A percentile compares a stretch with the other conserved stretches of the same genome.
Conservation (phyloP, 495 filamentous ascomycete species). For the Podospora anserina region DNA sequence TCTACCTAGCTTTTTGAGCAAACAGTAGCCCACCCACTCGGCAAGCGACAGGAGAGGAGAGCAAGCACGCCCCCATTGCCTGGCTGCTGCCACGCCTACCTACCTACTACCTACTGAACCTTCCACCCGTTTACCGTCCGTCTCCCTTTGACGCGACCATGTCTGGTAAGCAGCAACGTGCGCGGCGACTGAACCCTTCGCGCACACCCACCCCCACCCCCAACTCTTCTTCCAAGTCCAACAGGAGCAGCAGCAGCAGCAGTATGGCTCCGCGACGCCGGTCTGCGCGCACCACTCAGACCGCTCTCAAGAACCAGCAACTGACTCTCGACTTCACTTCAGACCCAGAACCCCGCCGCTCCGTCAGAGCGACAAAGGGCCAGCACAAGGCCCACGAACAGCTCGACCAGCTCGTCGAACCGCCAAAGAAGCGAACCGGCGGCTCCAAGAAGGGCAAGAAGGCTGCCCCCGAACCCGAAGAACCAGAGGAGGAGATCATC, state of each 20-base stretch:
- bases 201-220: constrained; percentile 12
- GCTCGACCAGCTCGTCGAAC: constrained; percentile 61
- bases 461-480: constrained; percentile 54
- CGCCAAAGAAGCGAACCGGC: constrained; percentile 57
- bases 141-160: constrained; percentile 26
- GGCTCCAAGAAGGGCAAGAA: constrained; percentile 51
- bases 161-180: constrained; percentile 37
- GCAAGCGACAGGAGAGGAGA: constrained; percentile 1
- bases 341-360: constrained; percentile 82
- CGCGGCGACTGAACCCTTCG: constrained; percentile 5
- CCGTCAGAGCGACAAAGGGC: constrained; percentile 91
- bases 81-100: no score
- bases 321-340: constrained; percentile 23
- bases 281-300: neutral
- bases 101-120: neutral
- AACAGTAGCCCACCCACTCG: constrained; percentile 26
- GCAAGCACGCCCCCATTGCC: constrained; percentile 12
- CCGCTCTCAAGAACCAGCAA: constrained; percentile 5
- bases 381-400: constrained; percentile 85
- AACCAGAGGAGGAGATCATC: constrained; percentile 65
- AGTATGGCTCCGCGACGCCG: constrained; percentile 12
- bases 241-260: neutral
- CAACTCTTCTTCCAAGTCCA: constrained; percentile 2
- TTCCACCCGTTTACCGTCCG: constrained; percentile 14
- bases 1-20: constrained; percentile 20